Conservation (phyloP, 2,329 filamentous ascomycete species). For the Fusarium veterinarium region DNA sequence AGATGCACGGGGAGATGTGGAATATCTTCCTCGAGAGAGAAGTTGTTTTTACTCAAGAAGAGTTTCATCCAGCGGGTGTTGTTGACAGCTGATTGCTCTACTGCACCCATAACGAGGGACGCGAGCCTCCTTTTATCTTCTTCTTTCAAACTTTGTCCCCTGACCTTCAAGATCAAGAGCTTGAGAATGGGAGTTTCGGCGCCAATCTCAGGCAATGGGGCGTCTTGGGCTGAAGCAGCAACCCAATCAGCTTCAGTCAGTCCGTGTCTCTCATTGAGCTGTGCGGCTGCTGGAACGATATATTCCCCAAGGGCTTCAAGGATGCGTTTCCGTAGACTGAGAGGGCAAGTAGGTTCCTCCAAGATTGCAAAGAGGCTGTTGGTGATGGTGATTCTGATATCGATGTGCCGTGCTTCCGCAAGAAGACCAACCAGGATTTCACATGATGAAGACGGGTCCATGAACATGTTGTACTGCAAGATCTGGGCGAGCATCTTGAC, state of each 20-base stretch:
- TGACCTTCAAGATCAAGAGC: slow-evolving; percentile 3
- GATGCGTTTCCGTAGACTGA: slow-evolving; percentile 32
- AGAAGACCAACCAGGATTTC: slow-evolving; percentile 48
- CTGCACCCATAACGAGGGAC: slow-evolving; percentile 38
- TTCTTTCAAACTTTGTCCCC: background rate
- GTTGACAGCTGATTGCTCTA: slow-evolving; percentile 45
- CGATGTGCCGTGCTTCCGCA: slow-evolving; percentile 47
- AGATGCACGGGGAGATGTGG: slow-evolving; percentile 41
- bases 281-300: slow-evolving; percentile 45
- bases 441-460: slow-evolving; percentile 41
- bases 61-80: slow-evolving; percentile 48
- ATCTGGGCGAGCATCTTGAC: slow-evolving; percentile 54
- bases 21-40: slow-evolving; percentile 41
- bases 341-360: slow-evolving; percentile 19
- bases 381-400: slow-evolving; percentile 47
- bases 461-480: slow-evolving; percentile 44
- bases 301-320: slow-evolving; percentile 43
- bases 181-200: slow-evolving; percentile 17
- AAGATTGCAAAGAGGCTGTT: slow-evolving; percentile 44
- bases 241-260: slow-evolving; percentile 47
- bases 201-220: slow-evolving; percentile 17
- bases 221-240: background rate
- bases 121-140: slow-evolving; percentile 28
- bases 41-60: slow-evolving; percentile 47
- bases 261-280: slow-evolving; percentile 46